Evolutionary conservation across 352 stramenopile genomes (phyloP), one percentile per base, ranked within the genome.

Genomic region (Phytophthora capsici): DNA sequence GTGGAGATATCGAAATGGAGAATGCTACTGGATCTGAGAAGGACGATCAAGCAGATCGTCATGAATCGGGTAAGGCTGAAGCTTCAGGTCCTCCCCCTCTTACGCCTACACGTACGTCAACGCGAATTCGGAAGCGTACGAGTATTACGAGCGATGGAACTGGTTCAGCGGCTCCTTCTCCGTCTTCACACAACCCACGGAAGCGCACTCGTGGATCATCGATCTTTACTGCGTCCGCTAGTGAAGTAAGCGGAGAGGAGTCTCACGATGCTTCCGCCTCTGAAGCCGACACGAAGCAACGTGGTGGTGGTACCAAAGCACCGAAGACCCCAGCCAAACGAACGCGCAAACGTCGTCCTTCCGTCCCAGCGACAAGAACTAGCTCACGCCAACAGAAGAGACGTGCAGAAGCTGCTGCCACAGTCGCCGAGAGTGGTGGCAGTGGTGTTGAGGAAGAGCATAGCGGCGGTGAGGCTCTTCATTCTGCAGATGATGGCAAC

Each of bases 371-470:
- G 28, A 93, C 84, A 28, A 78, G 84, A 23, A 69, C 60, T 30
- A 93, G 84, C 43, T 93, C 84, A 16, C 81, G 84, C 20, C 82
- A 91, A 57, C 72, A 84, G 41, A 91, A 90, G 44, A 73, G 79
- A 7, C 69, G 82, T 0, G 75, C 69, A 19, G 75, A 70, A 7
- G 73, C 73, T 0, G 71, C 77, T 19, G 79, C 71, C 3, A 74
- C 66, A 1, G 73, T 49, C 7, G 68, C 41, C 14, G 69, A 71
- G 46, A 52, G 61, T n/a, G 69, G 65, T 45, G 66, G 44, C 6
- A 77, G 49, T n/a, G 69, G 57, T 9, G 69, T 77, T 3, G 72
- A 83, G 6, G 71, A 79, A 40, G 71, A 80, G 4, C 61, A 69
- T 14, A 75, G 72, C 32, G 57, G 63, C 34, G 62, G 55, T 12